Conservation (phyloP, 345 rosid species). For the Combretum micranthum region DNA sequence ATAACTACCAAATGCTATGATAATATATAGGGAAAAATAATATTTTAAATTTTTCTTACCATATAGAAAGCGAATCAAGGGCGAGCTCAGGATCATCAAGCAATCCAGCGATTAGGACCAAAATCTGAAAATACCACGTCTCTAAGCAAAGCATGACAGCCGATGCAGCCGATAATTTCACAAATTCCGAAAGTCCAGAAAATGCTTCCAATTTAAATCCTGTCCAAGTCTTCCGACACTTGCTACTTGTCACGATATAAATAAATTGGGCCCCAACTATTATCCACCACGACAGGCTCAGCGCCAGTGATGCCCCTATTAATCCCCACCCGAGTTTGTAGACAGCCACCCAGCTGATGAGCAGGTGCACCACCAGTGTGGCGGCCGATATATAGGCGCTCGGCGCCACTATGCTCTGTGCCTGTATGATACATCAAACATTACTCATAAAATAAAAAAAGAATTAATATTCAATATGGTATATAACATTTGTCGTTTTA, state of each 20-base stretch:
- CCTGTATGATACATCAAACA: constrained; percentile 31
- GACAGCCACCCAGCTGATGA: constrained; percentile 46
- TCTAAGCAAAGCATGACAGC: constrained; percentile 93
- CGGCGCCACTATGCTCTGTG: constrained; percentile 58
- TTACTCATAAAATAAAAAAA: neutral
- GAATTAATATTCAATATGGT: neutral
- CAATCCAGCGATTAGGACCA: constrained; percentile 71
- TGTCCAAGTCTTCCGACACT: constrained; percentile 58
- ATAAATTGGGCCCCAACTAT: constrained; percentile 52
- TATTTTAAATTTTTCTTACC: constrained; percentile 32
- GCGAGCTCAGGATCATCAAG: constrained; percentile 61
- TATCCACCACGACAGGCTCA: constrained; percentile 84
- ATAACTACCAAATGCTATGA: neutral
- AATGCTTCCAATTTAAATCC: constrained; percentile 54
- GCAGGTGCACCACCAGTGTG: constrained; percentile 36
- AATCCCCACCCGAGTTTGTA: constrained; percentile 36
- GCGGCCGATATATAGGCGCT: constrained; percentile 64
- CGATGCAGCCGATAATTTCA: constrained; percentile 61
- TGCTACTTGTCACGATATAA: constrained; percentile 38
- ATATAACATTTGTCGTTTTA: too few species aligned
- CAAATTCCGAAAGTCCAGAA: constrained; percentile 62
- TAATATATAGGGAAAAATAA: neutral
- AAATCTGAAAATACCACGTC: constrained; percentile 75
- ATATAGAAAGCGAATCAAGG: constrained; percentile 66
- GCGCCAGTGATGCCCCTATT: constrained; percentile 56